Base-by-base conservation (phyloP, 1,284 basidiomycete species). In the Apiotrichum domesticum region DNA sequence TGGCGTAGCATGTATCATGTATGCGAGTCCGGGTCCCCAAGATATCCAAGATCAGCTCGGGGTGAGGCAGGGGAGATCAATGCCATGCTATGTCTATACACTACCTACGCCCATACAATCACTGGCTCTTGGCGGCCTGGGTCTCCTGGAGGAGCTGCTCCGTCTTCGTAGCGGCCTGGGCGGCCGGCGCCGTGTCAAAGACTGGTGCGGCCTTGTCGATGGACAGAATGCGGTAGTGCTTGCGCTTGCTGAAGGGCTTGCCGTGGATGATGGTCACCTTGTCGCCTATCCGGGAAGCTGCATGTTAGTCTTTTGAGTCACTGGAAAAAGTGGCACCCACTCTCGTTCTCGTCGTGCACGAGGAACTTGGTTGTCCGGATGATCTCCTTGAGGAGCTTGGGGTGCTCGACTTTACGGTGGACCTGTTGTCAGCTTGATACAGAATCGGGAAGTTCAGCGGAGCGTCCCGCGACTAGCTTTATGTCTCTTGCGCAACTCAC, bases 241-340 rank as follows among this genome's bases (percentile, higher is more conserved):
- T 73, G 46, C 64, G 61, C 49, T 56, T 58, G 3, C 70, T 72
- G 47, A 66, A 59, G 13, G 66, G 64, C 56, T 62, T 63, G 43
- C 68, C 67, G 60, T 70, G 68, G 35, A 68, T 63, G 61, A 73
- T 73, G 0, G 67, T 64, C 6, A 73, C 72, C 53, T 59, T 56
- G 59, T 73, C 70, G 41, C 65, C 65, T 51, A 69, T 49, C 50
- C 62, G 57, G n/a, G 69, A 59, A 41, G 63, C 71, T 72, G 58
- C 6, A 21, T 21, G 21, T 21, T 21, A 21, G 21, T 21, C 21
- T 21, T 21, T 21, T 10, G 49, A 10, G 45, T 54, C 7, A 44
- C 33, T n/a, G 8, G 15, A 15, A 21, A 35, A 40, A 34, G 6
- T 0, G n/a, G 13, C 11, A 66, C 70, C 59, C 56, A 73, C 71